Conservation (phyloP, 2,329 filamentous ascomycete genomes). For the Verticillium dahliae region DNA sequence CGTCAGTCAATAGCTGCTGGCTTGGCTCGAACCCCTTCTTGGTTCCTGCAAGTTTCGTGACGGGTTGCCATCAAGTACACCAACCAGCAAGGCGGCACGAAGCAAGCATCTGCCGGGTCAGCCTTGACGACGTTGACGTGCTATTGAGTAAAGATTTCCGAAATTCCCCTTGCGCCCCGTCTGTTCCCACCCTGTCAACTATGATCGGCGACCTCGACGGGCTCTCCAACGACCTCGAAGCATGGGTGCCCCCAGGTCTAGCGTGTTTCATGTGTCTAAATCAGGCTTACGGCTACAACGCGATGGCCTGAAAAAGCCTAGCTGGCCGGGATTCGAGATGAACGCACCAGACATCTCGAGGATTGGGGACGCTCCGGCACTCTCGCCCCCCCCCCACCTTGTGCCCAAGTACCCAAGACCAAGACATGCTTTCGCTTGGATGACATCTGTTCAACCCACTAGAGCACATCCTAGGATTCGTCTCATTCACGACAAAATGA, state of each 20-base stretch:
- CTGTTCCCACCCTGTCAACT: not conserved
- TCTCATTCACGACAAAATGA: not conserved
- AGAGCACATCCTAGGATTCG: not conserved
- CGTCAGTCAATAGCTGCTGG: not conserved
- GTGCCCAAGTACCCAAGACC: not conserved
- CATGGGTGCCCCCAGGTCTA: slow-evolving; percentile 8
- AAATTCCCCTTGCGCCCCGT: not conserved
- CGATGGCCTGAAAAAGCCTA: slow-evolving; percentile 6
- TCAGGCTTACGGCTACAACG: slow-evolving; percentile 6
- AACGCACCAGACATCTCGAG: slow-evolving; percentile 11
- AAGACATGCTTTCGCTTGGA: not conserved
- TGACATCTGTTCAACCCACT: not conserved
- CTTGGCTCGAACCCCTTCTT: not conserved
- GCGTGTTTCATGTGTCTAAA: slow-evolving; percentile 12
- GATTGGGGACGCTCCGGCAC: not conserved
- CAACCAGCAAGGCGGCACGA: not conserved
- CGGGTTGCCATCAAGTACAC: not conserved
- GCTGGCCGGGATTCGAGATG: slow-evolving; percentile 12
- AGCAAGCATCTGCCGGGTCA: not conserved
- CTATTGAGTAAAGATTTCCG: not conserved
- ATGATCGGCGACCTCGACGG: slow-evolving; percentile 11
- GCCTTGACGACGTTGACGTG: not conserved
- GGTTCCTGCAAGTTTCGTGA: not conserved
- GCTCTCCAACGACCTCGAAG: not conserved
- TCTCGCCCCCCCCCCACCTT: not conserved